Base-by-base conservation (phyloP, 192 early-diverging fungal genomes). In the Coemansia sp. region DNA sequence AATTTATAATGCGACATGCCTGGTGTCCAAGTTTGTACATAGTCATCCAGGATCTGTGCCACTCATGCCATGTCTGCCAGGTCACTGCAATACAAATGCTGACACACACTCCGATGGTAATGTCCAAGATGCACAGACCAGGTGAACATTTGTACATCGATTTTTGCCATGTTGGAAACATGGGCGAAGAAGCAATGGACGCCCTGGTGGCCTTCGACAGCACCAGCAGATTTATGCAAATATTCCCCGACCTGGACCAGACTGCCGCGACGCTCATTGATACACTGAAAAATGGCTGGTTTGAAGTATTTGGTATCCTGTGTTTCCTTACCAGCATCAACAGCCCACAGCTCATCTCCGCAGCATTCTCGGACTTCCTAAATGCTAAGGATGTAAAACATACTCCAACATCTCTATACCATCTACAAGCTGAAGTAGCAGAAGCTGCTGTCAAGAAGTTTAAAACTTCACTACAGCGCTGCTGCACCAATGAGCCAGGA, bases 101-200 rank as follows among this genome's bases (percentile, higher is more conserved):
- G 9, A 59, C 27, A 29, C 33, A 53, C 21, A 72, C 66, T 5
- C 57, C 69, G 0, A 11, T 68, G 50, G 52, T 25, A 24, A 51
- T 53, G 24, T 58, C 59, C 0, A n/a, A 3, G 0, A 10, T 61
- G 3, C 22, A 31, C 7, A 2, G 2, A 0, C 68, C 46, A 6
- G 25, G 64, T 0, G 53, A 76, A 29, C 69, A 67, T 25, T 56
- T 76, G 6, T 70, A 70, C 33, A 62, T 76, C 11, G 68, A 71
- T n/a, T 36, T 71, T 19, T 59, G 51, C 4, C 21, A 54, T n/a
- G 59, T 70, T n/a, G 65, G 75, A 22, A 21, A 60, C 4, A 10
- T 9, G 3, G 58, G 31, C 6, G 68, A 68, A 7, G 3, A 17
- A 0, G 69, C 54, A 0, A 58, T 42, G 51, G 60, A 72, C 6